Evolutionary conservation across 139 green algal genomes (phyloP), one percentile per base, ranked within the genome.

Genomic region (Chara braunii): DNA sequence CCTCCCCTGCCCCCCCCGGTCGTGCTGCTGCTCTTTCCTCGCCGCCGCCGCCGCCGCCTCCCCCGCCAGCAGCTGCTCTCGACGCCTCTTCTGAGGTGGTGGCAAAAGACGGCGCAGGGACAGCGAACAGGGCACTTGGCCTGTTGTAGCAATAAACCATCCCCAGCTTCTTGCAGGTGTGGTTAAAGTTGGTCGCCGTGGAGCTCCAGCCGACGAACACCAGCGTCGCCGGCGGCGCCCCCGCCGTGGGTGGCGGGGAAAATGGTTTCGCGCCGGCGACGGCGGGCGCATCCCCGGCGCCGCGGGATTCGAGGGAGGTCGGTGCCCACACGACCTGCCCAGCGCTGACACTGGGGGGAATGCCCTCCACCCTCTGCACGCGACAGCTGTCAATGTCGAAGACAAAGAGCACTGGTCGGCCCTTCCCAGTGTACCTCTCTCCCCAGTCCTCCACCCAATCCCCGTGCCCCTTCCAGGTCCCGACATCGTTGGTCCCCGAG

Each of bases 71-170:
- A n/a, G n/a, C n/a, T n/a, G n/a, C n/a, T n/a, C n/a, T n/a, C n/a
- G n/a, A n/a, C n/a, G n/a, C n/a, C n/a, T n/a, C n/a, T n/a, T n/a
- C n/a, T n/a, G n/a, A n/a, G n/a, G n/a, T 3, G 51, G 26, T 3
- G 3, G 51, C 2, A 2, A 62, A 59, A 6, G 66, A 44, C 59
- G 52, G 36, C 37, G 29, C 35, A 12, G 18, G 53, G 36, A 5
- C 67, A 44, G 61, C 62, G 62, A 26, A 67, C 44, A 51, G 65
- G 29, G 5, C 32, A 54, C 83, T 88, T 2, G 83, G 82, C 18
- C 90, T 81, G 77, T 95, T 96, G 68, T 86, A 84, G 78, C 90
- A 96, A 72, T 88, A 90, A 0, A 94, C 80, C 2, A 95, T 86
- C 35, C 90, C 90, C 29, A 96, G 78, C 54, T 64, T 68, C 24